A percentile compares a stretch with the other conserved stretches of the same genome.
Evolutionary conservation across 2,329 filamentous ascomycete species (phyloP).

Genomic region (Penicillium brasilianum): DNA sequence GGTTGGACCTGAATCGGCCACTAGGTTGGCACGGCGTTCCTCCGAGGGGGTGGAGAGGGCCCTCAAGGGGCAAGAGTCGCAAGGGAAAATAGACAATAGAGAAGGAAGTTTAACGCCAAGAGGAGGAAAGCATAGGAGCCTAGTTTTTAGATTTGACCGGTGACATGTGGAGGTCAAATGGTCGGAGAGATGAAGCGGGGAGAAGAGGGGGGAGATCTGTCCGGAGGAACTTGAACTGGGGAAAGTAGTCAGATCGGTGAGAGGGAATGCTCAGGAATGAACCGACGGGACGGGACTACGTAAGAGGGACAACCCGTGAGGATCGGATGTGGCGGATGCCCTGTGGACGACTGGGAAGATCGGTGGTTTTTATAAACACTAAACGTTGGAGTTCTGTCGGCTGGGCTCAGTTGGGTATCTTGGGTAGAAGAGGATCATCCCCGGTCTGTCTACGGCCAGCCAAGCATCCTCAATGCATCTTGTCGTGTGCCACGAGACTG

Average conservation of each 20-base stretch:
- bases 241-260: conserved; percentile 27
- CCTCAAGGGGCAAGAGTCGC: conserved; percentile 17
- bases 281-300: conserved; percentile 16
- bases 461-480: neutral
- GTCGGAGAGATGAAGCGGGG: conserved; percentile 14
- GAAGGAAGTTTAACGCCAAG: conserved; percentile 10
- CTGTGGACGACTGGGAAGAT: neutral
- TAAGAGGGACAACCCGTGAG: conserved; percentile 13
- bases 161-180: conserved; percentile 20
- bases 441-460: neutral
- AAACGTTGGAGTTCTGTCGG: neutral
- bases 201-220: conserved; percentile 12
- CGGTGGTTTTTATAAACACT: neutral
- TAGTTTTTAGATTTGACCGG: conserved; percentile 5
- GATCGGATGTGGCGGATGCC: conserved; percentile 26
- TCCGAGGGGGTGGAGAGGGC: conserved; percentile 19
- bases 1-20: conserved; percentile 1
- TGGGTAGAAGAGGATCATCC: neutral
- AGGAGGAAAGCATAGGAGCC: conserved; percentile 1
- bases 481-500: conserved; percentile 16
- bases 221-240: conserved; percentile 29
- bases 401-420: neutral
- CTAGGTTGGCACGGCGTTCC: conserved; percentile 15
- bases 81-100: conserved; percentile 4
- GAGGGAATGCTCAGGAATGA: conserved; percentile 10